These are phyloP conservation scores for Verticillium tricorpus DNA, from an alignment of 2,329 filamentous ascomycete genomes.

Conservation along the genomic window DNA sequence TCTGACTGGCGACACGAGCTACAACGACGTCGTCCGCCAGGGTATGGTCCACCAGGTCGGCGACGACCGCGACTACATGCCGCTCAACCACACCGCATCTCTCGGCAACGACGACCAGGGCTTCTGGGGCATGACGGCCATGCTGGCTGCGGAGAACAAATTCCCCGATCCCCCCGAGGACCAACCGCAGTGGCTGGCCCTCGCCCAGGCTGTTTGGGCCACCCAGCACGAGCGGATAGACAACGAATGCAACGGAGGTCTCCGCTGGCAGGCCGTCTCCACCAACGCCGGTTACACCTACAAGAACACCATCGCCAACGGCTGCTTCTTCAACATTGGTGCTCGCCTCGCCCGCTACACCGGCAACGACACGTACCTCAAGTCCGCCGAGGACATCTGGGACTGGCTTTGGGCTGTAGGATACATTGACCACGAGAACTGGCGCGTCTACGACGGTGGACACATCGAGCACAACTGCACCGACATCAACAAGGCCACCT, in stretches of 20 bases:
- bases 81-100: conserved; percentile 51
- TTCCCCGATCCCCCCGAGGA: conserved; percentile 54
- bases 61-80: conserved; percentile 54
- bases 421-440: conserved; percentile 56
- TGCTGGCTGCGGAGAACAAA: conserved; percentile 61
- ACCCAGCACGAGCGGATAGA: conserved; percentile 63
- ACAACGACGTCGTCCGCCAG: conserved; percentile 54
- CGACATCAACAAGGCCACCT: conserved; percentile 57
- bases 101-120: conserved; percentile 65
- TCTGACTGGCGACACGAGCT: conserved; percentile 58
- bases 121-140: conserved; percentile 65
- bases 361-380: conserved; percentile 58
- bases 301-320: conserved; percentile 63
- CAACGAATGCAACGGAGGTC: conserved; percentile 59
- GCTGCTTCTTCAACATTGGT: conserved; percentile 59
- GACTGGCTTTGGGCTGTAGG: conserved; percentile 49
- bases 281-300: conserved; percentile 74
- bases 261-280: conserved; percentile 74
- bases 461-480: conserved; percentile 56
- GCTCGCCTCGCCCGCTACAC: conserved; percentile 71
- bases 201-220: conserved; percentile 68
- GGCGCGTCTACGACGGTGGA: conserved; percentile 61
- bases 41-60: conserved; percentile 57
- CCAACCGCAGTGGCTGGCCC: conserved; percentile 55
- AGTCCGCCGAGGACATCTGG: conserved; percentile 58